Percentiles rank a stretch among this genome's conserved stretches.
Conservation (phyloP, 345 rosid species). For the Geranium rotundifolium region DNA sequence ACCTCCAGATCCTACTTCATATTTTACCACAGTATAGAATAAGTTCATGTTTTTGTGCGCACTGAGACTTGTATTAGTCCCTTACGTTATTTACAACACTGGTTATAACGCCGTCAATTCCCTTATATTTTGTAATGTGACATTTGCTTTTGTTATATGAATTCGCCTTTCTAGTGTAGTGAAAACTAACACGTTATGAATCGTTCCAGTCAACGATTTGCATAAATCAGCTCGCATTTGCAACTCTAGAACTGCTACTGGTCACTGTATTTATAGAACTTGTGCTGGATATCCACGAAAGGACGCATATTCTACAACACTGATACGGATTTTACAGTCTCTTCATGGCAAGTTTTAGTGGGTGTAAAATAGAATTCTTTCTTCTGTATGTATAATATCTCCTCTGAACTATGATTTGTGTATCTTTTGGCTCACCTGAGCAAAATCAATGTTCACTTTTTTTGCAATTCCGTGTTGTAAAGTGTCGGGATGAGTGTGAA, state of each 20-base stretch:
- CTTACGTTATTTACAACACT: too few species aligned
- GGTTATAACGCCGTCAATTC: too few species aligned
- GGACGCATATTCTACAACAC: slow-evolving; percentile 13
- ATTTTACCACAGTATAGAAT: slow-evolving; percentile 4
- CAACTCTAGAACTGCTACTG: slow-evolving; percentile 55
- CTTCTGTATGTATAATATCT: too few species aligned
- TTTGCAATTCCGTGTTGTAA: too few species aligned
- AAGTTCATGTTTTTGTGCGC: not conserved
- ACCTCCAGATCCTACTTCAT: slow-evolving; percentile 14
- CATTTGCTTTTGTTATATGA: too few species aligned
- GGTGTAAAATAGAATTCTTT: too few species aligned
- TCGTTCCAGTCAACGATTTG: slow-evolving; percentile 72
- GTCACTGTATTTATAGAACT: slow-evolving; percentile 77
- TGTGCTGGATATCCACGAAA: slow-evolving; percentile 49
- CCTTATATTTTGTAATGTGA: too few species aligned
- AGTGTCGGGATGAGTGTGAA: too few species aligned
- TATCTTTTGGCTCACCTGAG: too few species aligned
- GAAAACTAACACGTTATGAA: not conserved
- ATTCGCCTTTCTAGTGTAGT: too few species aligned
- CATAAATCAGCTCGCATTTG: slow-evolving; percentile 79
- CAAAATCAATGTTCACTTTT: too few species aligned
- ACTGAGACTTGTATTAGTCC: not conserved
- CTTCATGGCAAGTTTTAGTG: not conserved
- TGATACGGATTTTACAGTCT: not conserved
- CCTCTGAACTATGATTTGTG: too few species aligned